Evolutionary conservation across 495 filamentous ascomycete genomes (phyloP), one percentile per base, ranked within the genome.

Genomic region (Pyrenula massariospora): DNA sequence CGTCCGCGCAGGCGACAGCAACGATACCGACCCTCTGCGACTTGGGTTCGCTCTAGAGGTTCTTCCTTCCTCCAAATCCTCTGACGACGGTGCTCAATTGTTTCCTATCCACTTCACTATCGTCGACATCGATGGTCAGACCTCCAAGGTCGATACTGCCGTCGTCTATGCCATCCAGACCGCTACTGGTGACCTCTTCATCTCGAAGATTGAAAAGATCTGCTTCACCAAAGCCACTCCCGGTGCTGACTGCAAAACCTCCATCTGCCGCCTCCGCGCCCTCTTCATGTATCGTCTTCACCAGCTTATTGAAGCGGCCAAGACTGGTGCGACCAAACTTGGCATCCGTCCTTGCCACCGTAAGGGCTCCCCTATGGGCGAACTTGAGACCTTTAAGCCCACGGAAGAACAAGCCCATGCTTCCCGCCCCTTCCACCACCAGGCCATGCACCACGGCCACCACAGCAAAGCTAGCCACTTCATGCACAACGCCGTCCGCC

Each of bases 81-180:
- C 63, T 2, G 65, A 73, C 3, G 65, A 66, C 24, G 67, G 50
- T 19, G 59, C 67, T 23, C 68, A 75, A 5, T 55, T 75, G 20
- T 61, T 71, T 10, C 66, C 67, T 42, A 60, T 75, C 36, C 67
- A 71, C 50, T 75, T 77, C 63, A 75, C 73, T 12, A 63, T 79
- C 31, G 69, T 80, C 59, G 76, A 75, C 47, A 64, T 80, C 15
- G 73, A 78, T 51, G 59, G 68, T 23, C 72, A 75, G 61, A 74
- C 77, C 10, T 72, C 78, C 21, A 71, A 73, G 19, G 65, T 80
- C 15, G 75, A 79, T 54, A 73, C 76, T 20, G 59, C 79, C 31
- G 68, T 67, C 22, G 66, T 80, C 55, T 70, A 65, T 49, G 62
- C 74, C 15, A 63, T 79, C 58, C 69, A 71, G 54, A 62, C 69